These are phyloP conservation scores for Microsporum ferrugineum DNA, from an alignment of 2,329 filamentous ascomycete genomes.

Conservation along the genomic window DNA sequence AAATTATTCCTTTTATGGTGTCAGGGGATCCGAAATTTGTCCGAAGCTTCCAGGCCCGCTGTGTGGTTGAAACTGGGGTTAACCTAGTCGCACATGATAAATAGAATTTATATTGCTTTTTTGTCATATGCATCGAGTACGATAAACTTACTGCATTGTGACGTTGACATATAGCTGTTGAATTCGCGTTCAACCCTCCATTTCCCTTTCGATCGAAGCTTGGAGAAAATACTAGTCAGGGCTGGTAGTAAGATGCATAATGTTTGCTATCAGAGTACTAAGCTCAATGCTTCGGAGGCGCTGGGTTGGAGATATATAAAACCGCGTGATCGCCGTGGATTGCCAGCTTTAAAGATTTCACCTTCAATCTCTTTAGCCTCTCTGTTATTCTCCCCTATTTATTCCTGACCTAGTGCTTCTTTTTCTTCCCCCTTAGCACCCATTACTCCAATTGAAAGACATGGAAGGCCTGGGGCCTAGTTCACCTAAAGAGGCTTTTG, in stretches of 20 bases:
- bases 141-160: slow-evolving; percentile 10
- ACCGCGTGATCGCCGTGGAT: not conserved
- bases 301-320: slow-evolving; percentile 4
- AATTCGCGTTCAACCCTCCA: slow-evolving; percentile 11
- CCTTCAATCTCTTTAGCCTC: not conserved
- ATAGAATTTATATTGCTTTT: slow-evolving; percentile 6
- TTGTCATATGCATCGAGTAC: slow-evolving; percentile 10
- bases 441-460: not conserved
- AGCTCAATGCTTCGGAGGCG: not conserved
- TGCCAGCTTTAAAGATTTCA: not conserved
- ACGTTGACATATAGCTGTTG: slow-evolving; percentile 5
- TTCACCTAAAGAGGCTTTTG: not conserved
- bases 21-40: slow-evolving; percentile 8
- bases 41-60: slow-evolving; percentile 12
- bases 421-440: not conserved
- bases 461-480: not conserved
- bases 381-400: not conserved
- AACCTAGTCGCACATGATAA: slow-evolving; percentile 10
- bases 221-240: slow-evolving; percentile 4
- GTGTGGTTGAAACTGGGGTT: slow-evolving; percentile 7
- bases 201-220: slow-evolving; percentile 3
- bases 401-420: not conserved
- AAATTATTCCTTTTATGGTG: slow-evolving; percentile 5
- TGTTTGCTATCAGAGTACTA: slow-evolving; percentile 9
- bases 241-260: slow-evolving; percentile 10